Percentiles rank a stretch among this genome's conserved stretches.
Conservation (phyloP, 2,329 filamentous ascomycete species). For the Fusarium sterilihyphosum region DNA sequence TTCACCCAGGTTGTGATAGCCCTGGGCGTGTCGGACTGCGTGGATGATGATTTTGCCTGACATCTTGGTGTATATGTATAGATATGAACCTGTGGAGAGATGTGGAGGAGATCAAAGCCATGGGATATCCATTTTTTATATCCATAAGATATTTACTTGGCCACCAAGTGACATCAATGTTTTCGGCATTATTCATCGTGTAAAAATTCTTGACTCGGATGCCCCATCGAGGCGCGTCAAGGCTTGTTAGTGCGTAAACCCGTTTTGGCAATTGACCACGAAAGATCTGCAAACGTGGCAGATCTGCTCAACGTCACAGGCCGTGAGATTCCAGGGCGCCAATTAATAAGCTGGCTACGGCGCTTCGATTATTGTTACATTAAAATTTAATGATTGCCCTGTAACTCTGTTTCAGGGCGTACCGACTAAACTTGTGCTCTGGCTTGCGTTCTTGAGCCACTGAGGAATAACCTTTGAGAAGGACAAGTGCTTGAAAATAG, state of each 20-base stretch:
- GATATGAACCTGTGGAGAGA: not conserved
- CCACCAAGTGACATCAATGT: not conserved
- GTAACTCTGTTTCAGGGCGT: not conserved
- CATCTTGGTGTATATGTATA: not conserved
- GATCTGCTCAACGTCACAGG: constrained; percentile 15
- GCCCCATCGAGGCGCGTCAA: constrained; percentile 13
- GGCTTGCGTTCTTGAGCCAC: not conserved
- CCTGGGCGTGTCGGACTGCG: constrained; percentile 28
- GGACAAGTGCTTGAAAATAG: not conserved
- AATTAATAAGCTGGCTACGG: not conserved
- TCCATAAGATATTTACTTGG: not conserved
- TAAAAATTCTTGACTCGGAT: not conserved
- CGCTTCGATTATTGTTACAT: not conserved
- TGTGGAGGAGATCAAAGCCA: not conserved
- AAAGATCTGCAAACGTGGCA: constrained; percentile 22
- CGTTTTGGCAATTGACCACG: constrained; percentile 28
- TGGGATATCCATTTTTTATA: not conserved
- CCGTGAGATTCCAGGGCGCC: not conserved
- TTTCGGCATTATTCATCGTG: constrained; percentile 6
- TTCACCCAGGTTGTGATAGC: constrained; percentile 32
- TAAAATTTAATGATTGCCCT: too few species aligned
- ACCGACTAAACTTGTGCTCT: not conserved
- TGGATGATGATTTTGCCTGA: constrained; percentile 22
- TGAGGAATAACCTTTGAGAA: not conserved
- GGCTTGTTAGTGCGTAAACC: not conserved